Evolutionary conservation across 768 basidiomycete genomes (phyloP), one percentile per base, ranked within the genome.

Genomic region (Tulasnella calospora): DNA sequence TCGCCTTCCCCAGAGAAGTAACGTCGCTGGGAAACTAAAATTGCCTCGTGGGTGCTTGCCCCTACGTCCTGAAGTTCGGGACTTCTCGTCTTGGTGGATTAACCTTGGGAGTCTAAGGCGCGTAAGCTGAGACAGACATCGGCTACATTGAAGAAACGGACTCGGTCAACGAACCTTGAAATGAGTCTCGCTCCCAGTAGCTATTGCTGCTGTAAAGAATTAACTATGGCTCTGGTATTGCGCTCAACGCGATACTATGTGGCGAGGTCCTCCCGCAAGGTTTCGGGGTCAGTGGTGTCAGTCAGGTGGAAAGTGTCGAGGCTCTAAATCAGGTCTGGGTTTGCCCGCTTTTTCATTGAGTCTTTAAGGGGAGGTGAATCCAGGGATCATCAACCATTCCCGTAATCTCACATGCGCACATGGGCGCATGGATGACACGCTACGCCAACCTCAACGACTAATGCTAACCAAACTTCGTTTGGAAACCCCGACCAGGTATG

Each of bases 381-480:
- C 57, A 61, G n/a, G 13, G 57, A 61, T 61, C 57, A 5, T 13
- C 57, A 61, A 61, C 57, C 57, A n/a, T 27, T 61, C 57, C 57
- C 57, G 57, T 61, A 30, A 61, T 61, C 57, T 61, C 57, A 61
- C 57, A 61, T 61, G n/a, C 57, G 57, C 57, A 61, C 57, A 61
- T 61, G 57, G 57, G 57, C 3, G 57, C 57, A 61, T 61, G 57
- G 57, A 61, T 61, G 23, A 61, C 57, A 61, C 23, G 23, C 30
- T 27, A 61, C 30, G 27, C 30, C 30, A n/a, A 47, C 57, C 57
- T 23, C 57, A 61, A 61, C 57, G 57, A 61, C 57, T 61, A 61
- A 61, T 61, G 57, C 57, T 27, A n/a, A 30, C 27, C 57, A 61
- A 61, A 12, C n/a, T n/a, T 30, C 57, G 10, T 61, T 61, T 61